Base-by-base conservation (phyloP, 306 rosid species). In the Macrotyloma uniflorum region DNA sequence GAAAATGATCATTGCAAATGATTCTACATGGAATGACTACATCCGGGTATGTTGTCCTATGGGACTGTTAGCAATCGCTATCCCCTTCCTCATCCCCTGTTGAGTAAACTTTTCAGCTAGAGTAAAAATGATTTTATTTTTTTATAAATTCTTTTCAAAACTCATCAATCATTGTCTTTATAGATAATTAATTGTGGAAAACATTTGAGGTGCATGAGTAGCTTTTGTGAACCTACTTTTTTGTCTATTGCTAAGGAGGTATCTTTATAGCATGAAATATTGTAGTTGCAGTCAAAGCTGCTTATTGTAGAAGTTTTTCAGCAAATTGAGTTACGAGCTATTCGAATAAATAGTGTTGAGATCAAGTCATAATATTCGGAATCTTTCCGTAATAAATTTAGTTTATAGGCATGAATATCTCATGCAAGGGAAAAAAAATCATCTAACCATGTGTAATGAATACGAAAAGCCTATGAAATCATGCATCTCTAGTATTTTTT, bases 1-100 rank as follows among this genome's bases (percentile, higher is more conserved):
- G 80, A 88, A 88, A 86, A 79, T 84, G 79, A 49, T 88, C 43
- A 35, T 55, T 72, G 91, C 88, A 55, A 72, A 69, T 76, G 81
- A 83, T 70, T 81, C 88, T 54, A 80, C 87, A 69, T 88, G 91
- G 91, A 76, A 55, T 84, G 82, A 79, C 53, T 84, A 83, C 75
- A 77, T 88, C 74, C 84, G 75, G 89, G 91, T 88, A 70, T 67
- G 86, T 54, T 69, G 19, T 71, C 61, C 47, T 50, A 18, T 80
- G 42, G 32, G 18, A 57, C 49, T 28, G 4, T 71, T 54, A 45
- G 35, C 67, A 54, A 70, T 35, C 14, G 18, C 9, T 53, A 70
- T 46, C 24, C 1, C 46, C 64, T 43, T 12, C 43, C 43, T 3
- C 1, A 7, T 36, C 12, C 42, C 42, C 42, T 53, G 75, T 19